Conservation (phyloP, 371 early-diverging fungal species). For the Mortierella sp. region DNA sequence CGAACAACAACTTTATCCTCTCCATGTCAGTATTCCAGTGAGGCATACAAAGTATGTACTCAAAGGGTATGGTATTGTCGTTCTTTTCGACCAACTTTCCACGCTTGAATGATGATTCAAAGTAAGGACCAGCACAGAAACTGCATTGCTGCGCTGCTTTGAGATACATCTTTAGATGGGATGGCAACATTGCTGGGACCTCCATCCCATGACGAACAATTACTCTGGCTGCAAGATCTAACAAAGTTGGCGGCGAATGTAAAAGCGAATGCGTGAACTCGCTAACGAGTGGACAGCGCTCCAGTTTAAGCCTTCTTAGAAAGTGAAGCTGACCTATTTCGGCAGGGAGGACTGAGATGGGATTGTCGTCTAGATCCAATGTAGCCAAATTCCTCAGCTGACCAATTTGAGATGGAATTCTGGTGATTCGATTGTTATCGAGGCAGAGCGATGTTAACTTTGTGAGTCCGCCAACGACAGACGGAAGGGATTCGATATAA, state of each 20-base stretch:
- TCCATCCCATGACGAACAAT: constrained; percentile 72
- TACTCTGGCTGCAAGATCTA: constrained; percentile 84
- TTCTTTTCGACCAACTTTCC: constrained; percentile 74
- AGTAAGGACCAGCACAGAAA: constrained; percentile 89
- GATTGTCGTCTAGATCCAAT: constrained; percentile 78
- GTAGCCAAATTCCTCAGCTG: constrained; percentile 64
- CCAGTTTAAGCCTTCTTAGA: constrained; percentile 69
- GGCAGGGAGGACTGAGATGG: constrained; percentile 75
- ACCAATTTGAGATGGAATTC: constrained; percentile 72
- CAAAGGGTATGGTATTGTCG: constrained; percentile 70
- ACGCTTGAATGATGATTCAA: constrained; percentile 74
- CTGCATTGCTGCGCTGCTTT: constrained; percentile 76
- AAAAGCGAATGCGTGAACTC: constrained; percentile 54
- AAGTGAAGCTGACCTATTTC: constrained; percentile 75
- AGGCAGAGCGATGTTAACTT: constrained; percentile 69
- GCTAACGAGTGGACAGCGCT: constrained; percentile 65
- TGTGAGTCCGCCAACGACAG: constrained; percentile 68
- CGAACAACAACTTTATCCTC: constrained; percentile 66
- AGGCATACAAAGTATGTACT: constrained; percentile 78
- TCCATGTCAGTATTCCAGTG: constrained; percentile 85
- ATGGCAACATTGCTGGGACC: constrained; percentile 64
- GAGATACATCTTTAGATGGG: constrained; percentile 74
- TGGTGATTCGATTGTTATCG: constrained; percentile 63
- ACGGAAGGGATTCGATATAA: constrained; percentile 69
- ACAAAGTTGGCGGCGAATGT: constrained; percentile 66